Base-by-base conservation (phyloP, 2,329 filamentous ascomycete species). In the Calycina herbarum region DNA sequence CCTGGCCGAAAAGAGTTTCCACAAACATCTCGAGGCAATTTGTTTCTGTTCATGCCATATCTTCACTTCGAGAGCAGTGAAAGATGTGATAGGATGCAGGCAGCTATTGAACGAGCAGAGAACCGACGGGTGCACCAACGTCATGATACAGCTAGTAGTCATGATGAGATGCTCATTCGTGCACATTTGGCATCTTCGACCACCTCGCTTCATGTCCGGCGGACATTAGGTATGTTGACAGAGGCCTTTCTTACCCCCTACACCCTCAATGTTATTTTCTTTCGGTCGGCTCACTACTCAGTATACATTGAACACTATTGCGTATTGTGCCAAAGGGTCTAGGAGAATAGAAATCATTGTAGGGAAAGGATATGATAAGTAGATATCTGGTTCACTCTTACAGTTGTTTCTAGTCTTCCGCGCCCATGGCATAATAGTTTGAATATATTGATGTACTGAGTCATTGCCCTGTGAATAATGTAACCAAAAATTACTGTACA, bases 141-240 rank as follows among this genome's bases (percentile, higher is more conserved):
- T 24, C 1, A 11, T 3, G 64, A 61, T n/a, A 69, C 68, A 58
- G 69, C 70, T 17, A 56, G 38, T 10, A 72, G 69, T 4, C 71
- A 67, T 13, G 72, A 73, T 62, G 72, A 73, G 42, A 72, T 73
- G 71, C 68, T 73, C 7, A 73, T 73, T 58, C 69, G 72, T 54
- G 72, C 72, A 2, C 64, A 70, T 70, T 61, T 72, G 58, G 59
- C 68, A 56, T 66, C 63, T 11, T 68, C 65, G 59, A 64, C 68
- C 58, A 57, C 79, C 77, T 5, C 70, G 79, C 66, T 83, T 0
- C 81, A 84, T 65, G 77, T 80, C 0, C 76, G 82, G 0, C 72
- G 82, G 0, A 83, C 81, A 0, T 73, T 83, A 0, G 81, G 45
- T 51, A 51, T 27, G n/a, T 11, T 24, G 24, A 5, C 45, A 15